Evolutionary conservation across 1,139 yeast genomes (phyloP).

Genomic region (Pichia sp.): DNA sequence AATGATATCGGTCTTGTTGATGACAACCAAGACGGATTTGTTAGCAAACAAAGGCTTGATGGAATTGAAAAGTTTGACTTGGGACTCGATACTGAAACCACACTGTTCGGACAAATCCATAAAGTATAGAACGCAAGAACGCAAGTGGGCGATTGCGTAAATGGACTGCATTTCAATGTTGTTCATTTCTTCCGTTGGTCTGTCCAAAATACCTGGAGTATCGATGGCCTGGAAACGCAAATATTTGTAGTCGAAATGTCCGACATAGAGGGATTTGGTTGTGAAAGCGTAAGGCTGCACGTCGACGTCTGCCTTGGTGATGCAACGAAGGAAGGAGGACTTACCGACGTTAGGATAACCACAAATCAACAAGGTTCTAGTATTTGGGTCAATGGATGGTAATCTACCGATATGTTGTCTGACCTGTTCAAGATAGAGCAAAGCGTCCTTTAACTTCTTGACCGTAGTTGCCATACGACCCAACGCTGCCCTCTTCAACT

Average conservation of each 20-base stretch:
- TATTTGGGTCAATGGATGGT: constrained; percentile 97
- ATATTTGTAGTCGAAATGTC: constrained; percentile 97
- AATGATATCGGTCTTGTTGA: constrained; percentile 91
- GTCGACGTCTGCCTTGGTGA: constrained; percentile 97
- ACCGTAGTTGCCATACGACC: constrained; percentile 99
- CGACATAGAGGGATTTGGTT: constrained; percentile 90
- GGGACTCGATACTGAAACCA: constrained; percentile 96
- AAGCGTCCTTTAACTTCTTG: constrained; percentile 91
- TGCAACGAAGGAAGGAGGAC: constrained; percentile 86
- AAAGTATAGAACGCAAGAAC: constrained; percentile 92
- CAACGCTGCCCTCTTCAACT: constrained; percentile 93
- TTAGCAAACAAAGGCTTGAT: constrained; percentile 96
- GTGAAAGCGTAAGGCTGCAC: constrained; percentile 99
- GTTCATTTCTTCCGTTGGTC: constrained; percentile 99
- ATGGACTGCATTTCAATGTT: constrained; percentile 99
- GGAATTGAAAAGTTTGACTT: constrained; percentile 92
- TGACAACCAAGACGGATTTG: constrained; percentile 91
- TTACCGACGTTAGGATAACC: constrained; percentile 99
- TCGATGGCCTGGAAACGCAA: constrained; percentile 97
- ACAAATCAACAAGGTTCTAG: constrained; percentile 93
- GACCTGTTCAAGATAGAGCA: constrained; percentile 91
- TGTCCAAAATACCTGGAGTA: constrained; percentile 97
- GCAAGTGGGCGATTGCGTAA: constrained; percentile 95
- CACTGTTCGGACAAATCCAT: constrained; percentile 99
- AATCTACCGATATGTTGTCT: constrained; percentile 98